Evolutionary conservation across 768 basidiomycete species (phyloP).

Genomic region (Pholiota conissans): DNA sequence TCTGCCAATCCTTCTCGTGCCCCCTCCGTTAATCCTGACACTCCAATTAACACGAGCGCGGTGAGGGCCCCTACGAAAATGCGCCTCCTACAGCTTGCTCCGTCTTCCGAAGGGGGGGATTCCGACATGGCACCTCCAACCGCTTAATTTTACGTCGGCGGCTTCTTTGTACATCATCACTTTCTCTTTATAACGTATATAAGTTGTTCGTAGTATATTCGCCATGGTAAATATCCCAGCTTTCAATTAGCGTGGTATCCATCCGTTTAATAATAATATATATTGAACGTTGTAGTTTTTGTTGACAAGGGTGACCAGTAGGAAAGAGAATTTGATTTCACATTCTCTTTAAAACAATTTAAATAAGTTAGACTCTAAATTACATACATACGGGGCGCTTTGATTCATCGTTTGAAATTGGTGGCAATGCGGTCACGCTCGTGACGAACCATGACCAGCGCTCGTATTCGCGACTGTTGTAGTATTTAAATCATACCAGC

Average conservation of each 20-base stretch:
- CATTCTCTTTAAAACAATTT: too few species aligned
- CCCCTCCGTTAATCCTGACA: conserved; percentile 51
- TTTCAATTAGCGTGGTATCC: too few species aligned
- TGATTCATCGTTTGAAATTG: background rate
- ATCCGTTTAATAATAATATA: too few species aligned
- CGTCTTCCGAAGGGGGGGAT: conserved; percentile 53
- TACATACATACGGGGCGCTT: too few species aligned
- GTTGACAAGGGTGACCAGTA: too few species aligned
- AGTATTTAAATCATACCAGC: background rate
- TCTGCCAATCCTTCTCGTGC: conserved; percentile 59
- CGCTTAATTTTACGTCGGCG: conserved; percentile 16
- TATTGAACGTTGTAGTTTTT: too few species aligned
- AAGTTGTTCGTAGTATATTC: background rate
- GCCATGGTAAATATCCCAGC: too few species aligned
- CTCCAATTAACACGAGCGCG: conserved; percentile 25
- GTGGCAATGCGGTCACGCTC: conserved; percentile 1
- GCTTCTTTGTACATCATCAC: background rate
- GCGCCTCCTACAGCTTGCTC: conserved; percentile 57
- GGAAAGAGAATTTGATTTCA: too few species aligned
- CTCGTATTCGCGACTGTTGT: background rate
- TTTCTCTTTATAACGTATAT: background rate
- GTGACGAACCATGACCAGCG: conserved; percentile 7
- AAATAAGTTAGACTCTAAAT: too few species aligned
- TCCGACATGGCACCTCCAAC: conserved; percentile 39
- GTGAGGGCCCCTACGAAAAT: conserved; percentile 63